Conservation (phyloP, 345 rosid species). For the Acer yangbiense region DNA sequence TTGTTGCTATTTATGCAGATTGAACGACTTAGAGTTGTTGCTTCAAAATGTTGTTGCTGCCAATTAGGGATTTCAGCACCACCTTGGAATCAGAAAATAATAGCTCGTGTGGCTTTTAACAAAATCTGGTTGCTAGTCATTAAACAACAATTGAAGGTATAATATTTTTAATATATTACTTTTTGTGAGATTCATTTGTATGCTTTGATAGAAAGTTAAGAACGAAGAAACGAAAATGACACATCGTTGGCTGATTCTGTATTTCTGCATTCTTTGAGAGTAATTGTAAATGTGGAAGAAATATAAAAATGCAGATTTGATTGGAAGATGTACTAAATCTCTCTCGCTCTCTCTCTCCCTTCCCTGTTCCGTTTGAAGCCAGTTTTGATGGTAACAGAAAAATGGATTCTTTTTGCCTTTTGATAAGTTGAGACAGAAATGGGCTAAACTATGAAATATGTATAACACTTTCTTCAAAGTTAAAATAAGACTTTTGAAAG, state of each 20-base stretch:
- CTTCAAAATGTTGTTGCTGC: constrained; percentile 50
- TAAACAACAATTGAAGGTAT: neutral
- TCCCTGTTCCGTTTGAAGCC: too few species aligned
- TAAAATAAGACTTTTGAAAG: too few species aligned
- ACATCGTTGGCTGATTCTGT: neutral
- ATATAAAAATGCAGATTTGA: neutral
- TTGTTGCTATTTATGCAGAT: constrained; percentile 38
- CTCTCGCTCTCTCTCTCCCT: too few species aligned
- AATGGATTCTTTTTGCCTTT: too few species aligned
- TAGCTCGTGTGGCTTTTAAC: neutral
- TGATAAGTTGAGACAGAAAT: too few species aligned
- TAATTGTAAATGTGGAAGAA: neutral
- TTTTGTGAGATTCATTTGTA: constrained; percentile 8
- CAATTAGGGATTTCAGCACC: constrained; percentile 24
- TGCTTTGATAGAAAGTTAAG: neutral
- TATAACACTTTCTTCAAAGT: too few species aligned
- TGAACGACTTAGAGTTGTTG: constrained; percentile 58
- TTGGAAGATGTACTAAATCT: neutral
- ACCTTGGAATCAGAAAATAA: constrained; percentile 1
- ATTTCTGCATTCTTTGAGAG: neutral
- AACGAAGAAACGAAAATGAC: too few species aligned
- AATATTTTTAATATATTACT: neutral
- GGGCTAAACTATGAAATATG: too few species aligned
- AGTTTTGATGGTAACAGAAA: too few species aligned
- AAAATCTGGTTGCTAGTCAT: neutral